A percentile compares a stretch with the other conserved stretches of the same genome.
phyloP scores from a whole-genome alignment of 805 yeast species.

The Tetrapisispora phaffii region DNA sequence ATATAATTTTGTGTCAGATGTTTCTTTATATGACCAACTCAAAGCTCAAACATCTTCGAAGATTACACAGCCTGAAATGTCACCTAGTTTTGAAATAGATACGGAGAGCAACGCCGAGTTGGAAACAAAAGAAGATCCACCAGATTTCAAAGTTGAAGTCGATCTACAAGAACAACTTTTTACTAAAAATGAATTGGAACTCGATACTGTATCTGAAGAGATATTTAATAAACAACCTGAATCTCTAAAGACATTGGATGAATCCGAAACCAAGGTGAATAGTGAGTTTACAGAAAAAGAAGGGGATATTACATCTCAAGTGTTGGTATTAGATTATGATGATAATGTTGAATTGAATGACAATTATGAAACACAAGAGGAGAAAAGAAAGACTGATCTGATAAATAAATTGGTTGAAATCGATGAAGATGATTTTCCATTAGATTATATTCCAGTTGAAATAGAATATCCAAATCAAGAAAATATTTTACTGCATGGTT shows the following conservation, averaged over 20 bases:
- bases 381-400: neutral
- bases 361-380: neutral
- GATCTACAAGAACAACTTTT: neutral
- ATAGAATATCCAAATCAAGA: constrained; percentile 28
- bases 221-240: neutral
- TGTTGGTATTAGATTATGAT: constrained; percentile 11
- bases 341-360: constrained; percentile 1
- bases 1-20: constrained; percentile 40
- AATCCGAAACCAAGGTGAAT: neutral
- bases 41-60: neutral
- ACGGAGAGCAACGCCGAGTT: neutral
- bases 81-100: constrained; percentile 1
- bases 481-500: constrained; percentile 4
- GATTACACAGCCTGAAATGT: neutral
- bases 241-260: neutral
- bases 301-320: neutral
- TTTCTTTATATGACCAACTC: constrained; percentile 47
- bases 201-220: neutral
- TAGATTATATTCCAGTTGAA: constrained; percentile 51
- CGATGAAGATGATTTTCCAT: constrained; percentile 59
- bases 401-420: neutral
- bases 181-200: neutral
- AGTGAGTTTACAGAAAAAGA: neutral
- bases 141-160: neutral
- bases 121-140: neutral